Base-by-base conservation (phyloP, 768 basidiomycete species). In the Rhodotorula paludigena region DNA sequence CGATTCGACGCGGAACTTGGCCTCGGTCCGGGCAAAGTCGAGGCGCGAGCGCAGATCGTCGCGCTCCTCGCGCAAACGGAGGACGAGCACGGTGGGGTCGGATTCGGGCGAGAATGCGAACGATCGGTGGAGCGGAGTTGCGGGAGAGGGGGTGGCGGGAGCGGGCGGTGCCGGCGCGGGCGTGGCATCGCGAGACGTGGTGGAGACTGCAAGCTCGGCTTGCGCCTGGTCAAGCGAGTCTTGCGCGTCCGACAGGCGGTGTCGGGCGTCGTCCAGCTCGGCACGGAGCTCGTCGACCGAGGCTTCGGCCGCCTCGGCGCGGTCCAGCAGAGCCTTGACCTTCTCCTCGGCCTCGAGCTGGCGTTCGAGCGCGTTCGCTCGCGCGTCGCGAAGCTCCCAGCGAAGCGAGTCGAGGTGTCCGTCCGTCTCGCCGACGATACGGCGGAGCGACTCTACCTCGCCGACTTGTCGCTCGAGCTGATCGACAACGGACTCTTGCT, bases 21-120 rank as follows among this genome's bases (percentile, higher is more conserved):
- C 56, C 21, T 71, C 69, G 30, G 52, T 56, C 3, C 69, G 61
- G 15, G 65, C 58, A 38, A 63, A 71, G 52, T 71, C 65, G 57
- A 71, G 69, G 0, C 65, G 65, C 1, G 20, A 30, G 5, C 69
- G 69, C 21, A 71, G 58, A 28, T 66, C 65, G 54, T 71, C 65
- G 32, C 69, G 64, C 57, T 71, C 69, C 35, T 71, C 69, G 20
- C 69, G 69, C 4, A 71, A 65, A 20, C 69, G 69, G 25, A 36
- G 2, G 52, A 71, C 32, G 41, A 71, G 65, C 53, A 63, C 35
- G 7, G 30, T 35, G 10, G 59, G 60, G 41, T 68, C 66, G 44
- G 66, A 5, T 1, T 44, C 39, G 41, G 66, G 61, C 1, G 61
- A 59, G 51, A 59, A 32, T 23, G 57, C 45, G 52, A 68, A 59